phyloP scores from a whole-genome alignment of 306 rosid genomes.

The Medicago ruthenica region DNA sequence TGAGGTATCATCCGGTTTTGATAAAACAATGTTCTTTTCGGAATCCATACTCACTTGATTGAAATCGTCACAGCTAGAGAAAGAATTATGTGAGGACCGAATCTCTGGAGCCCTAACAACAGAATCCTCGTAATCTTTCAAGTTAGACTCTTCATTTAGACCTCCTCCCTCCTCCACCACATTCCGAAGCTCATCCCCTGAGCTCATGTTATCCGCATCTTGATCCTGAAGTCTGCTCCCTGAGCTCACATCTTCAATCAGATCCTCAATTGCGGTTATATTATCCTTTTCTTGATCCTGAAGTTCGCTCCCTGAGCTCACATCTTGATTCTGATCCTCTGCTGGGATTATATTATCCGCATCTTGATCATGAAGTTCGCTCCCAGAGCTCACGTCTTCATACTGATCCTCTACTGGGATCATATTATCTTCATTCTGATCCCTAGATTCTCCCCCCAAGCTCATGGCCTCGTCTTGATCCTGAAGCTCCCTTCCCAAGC shows the following conservation, averaged over 20 bases:
- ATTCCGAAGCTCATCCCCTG: conserved; percentile 50
- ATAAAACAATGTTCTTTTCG: conserved; percentile 42
- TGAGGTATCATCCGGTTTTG: conserved; percentile 36
- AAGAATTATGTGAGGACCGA: conserved; percentile 45
- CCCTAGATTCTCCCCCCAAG: conserved; percentile 49
- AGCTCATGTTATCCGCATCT: conserved; percentile 56
- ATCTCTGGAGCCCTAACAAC: conserved; percentile 42
- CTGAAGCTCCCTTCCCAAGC: conserved; percentile 49
- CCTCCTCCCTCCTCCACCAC: conserved; percentile 48
- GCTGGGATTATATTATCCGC: conserved; percentile 54
- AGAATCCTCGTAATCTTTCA: conserved; percentile 38
- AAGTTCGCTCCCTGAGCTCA: conserved; percentile 47
- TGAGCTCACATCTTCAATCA: conserved; percentile 45
- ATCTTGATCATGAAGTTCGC: conserved; percentile 51
- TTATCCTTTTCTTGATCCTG: conserved; percentile 55
- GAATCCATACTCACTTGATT: conserved; percentile 45
- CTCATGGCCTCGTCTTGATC: conserved; percentile 52
- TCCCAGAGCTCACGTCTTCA: conserved; percentile 45
- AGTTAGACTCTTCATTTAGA: conserved; percentile 38
- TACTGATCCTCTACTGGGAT: conserved; percentile 36
- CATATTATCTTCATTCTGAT: conserved; percentile 51
- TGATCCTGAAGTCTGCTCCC: conserved; percentile 48
- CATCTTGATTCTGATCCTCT: conserved; percentile 48
- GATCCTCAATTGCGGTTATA: conserved; percentile 49
- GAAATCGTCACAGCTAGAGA: conserved; percentile 43